phyloP scores from a whole-genome alignment of 306 rosid genomes.

The Medicago ruthenica region DNA sequence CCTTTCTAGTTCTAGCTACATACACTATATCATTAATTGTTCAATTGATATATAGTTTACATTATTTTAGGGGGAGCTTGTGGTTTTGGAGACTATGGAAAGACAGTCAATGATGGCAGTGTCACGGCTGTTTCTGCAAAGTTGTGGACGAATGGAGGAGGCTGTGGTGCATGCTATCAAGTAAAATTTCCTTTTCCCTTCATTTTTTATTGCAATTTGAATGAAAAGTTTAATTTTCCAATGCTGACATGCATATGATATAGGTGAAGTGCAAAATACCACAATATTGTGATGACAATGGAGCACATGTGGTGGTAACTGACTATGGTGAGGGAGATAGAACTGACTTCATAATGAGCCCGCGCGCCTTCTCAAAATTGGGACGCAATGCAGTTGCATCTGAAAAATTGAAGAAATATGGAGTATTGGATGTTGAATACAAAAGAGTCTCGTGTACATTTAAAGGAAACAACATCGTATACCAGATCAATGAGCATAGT shows the following conservation, averaged over 20 bases:
- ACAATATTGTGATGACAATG: conserved; percentile 36
- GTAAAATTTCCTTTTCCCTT: conserved; percentile 46
- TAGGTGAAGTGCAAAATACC: conserved; percentile 49
- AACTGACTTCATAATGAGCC: conserved; percentile 50
- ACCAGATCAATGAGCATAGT: conserved; percentile 65
- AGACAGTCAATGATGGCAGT: conserved; percentile 65
- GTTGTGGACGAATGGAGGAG: conserved; percentile 71
- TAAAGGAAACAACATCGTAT: conserved; percentile 40
- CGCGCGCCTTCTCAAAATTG: conserved; percentile 40
- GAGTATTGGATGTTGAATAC: conserved; percentile 45
- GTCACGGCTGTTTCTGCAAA: conserved; percentile 68
- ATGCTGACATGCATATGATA: conserved; percentile 29
- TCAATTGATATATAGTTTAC: neutral
- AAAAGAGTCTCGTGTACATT: conserved; percentile 56
- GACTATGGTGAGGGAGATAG: conserved; percentile 53
- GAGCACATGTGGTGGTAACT: conserved; percentile 45
- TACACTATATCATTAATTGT: neutral
- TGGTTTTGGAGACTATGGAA: conserved; percentile 85
- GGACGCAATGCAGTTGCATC: conserved; percentile 28
- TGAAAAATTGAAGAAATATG: conserved; percentile 27
- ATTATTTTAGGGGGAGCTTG: conserved; percentile 77
- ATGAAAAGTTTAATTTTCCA: too few relatives aligned
- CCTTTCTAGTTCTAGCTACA: too few relatives aligned
- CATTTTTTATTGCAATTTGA: neutral
- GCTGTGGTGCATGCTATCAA: conserved; percentile 88